These are phyloP conservation scores for Colletotrichum sp. DNA, from an alignment of 2,329 filamentous ascomycete species.

Conservation along the genomic window DNA sequence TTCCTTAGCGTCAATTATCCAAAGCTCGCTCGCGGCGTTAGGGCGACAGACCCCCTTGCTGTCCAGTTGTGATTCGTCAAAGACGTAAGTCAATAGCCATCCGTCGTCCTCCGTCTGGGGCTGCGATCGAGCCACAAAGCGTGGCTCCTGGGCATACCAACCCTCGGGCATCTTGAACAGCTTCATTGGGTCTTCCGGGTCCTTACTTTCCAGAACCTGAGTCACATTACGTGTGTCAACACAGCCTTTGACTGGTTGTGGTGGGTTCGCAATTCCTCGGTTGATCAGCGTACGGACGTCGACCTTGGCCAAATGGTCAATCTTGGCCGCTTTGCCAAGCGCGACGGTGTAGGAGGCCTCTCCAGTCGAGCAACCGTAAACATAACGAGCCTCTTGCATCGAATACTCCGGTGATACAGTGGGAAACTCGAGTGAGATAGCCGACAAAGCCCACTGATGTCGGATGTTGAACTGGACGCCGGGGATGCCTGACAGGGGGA, in stretches of 20 bases:
- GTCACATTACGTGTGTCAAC: slow-evolving; percentile 62
- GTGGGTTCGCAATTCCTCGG: slow-evolving; percentile 50
- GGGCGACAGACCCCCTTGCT: slow-evolving; percentile 47
- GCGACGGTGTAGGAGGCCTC: slow-evolving; percentile 62
- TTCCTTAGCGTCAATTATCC: slow-evolving; percentile 68
- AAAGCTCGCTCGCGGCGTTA: slow-evolving; percentile 63
- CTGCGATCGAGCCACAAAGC: slow-evolving; percentile 60
- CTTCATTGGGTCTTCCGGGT: slow-evolving; percentile 60
- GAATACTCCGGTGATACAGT: slow-evolving; percentile 57
- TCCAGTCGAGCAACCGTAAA: slow-evolving; percentile 71
- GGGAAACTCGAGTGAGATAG: slow-evolving; percentile 73
- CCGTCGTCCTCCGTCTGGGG: slow-evolving; percentile 65
- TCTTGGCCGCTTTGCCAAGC: slow-evolving; percentile 69
- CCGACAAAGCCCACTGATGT: slow-evolving; percentile 68
- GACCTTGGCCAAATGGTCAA: slow-evolving; percentile 69
- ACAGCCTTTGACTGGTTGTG: slow-evolving; percentile 60
- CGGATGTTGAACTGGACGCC: slow-evolving; percentile 45
- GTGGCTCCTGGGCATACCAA: slow-evolving; percentile 71
- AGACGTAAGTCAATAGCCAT: slow-evolving; percentile 71
- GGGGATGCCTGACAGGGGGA: slow-evolving; percentile 44
- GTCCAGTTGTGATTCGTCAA: slow-evolving; percentile 71
- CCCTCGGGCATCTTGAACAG: slow-evolving; percentile 65
- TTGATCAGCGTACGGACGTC: slow-evolving; percentile 59
- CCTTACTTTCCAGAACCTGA: slow-evolving; percentile 52
- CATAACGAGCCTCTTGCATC: slow-evolving; percentile 63